phyloP scores from a whole-genome alignment of 108 stramenopile genomes.

The Skeletonema potamos region DNA sequence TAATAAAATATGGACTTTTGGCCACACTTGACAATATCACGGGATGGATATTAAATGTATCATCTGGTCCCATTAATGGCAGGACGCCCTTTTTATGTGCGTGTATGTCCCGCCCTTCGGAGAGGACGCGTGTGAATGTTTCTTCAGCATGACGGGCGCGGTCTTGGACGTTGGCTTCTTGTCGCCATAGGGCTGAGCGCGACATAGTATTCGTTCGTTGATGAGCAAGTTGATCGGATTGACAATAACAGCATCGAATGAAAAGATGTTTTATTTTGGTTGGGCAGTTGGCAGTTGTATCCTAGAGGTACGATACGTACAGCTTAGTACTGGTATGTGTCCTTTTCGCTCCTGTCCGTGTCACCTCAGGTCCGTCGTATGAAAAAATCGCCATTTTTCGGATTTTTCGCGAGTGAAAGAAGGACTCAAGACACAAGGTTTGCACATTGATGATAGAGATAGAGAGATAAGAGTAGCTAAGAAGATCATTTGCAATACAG shows the following conservation, averaged over 20 bases:
- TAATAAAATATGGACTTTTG: slow-evolving; percentile 82
- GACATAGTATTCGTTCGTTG: slow-evolving; percentile 63
- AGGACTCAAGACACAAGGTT: no score
- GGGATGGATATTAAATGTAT: slow-evolving; percentile 92
- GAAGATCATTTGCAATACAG: not conserved
- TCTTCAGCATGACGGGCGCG: slow-evolving; percentile 71
- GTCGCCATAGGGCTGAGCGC: slow-evolving; percentile 79
- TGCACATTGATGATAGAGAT: no score
- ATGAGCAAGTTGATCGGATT: no score
- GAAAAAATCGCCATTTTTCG: no score
- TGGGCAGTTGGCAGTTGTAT: no score
- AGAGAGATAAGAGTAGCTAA: not conserved
- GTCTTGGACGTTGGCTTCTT: slow-evolving; percentile 79
- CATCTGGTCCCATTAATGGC: slow-evolving; percentile 74
- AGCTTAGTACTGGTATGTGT: no score
- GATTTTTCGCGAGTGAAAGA: no score
- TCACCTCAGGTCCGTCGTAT: no score
- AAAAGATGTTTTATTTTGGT: not conserved
- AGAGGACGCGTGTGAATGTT: slow-evolving; percentile 61
- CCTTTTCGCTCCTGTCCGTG: no score
- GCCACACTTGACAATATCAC: slow-evolving; percentile 85
- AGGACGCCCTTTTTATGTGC: slow-evolving; percentile 55
- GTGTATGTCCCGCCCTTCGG: slow-evolving; percentile 63
- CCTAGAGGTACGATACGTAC: no score
- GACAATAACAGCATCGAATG: no score